Evolutionary conservation across 1,139 yeast genomes (phyloP).

Genomic region (Schizosaccharomyces versatilis): DNA sequence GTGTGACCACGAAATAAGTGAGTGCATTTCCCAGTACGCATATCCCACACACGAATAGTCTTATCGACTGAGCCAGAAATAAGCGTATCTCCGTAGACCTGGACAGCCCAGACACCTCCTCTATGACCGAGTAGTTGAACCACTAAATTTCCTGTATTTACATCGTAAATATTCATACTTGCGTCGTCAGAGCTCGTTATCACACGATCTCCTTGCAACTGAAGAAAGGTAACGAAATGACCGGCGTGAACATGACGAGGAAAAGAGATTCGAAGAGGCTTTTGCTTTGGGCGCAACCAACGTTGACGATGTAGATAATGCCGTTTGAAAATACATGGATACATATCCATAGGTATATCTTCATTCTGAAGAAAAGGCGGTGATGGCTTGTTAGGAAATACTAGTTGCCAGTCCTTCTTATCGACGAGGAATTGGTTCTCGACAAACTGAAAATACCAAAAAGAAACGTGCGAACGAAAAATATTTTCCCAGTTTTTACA

Average conservation of each 20-base stretch:
- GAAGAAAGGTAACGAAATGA: constrained; percentile 80
- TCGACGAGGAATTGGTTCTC: neutral
- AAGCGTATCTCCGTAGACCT: constrained; percentile 49
- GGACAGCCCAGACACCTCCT: constrained; percentile 97
- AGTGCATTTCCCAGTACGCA: constrained; percentile 23
- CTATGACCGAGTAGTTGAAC: constrained; percentile 53
- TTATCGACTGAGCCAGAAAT: constrained; percentile 85
- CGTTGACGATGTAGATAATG: constrained; percentile 42
- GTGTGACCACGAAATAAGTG: constrained; percentile 8
- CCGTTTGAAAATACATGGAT: constrained; percentile 18
- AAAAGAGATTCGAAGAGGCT: constrained; percentile 48
- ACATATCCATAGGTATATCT: neutral
- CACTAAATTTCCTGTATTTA: constrained; percentile 39
- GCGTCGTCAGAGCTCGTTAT: constrained; percentile 86
- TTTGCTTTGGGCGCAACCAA: constrained; percentile 62
- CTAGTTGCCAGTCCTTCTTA: neutral
- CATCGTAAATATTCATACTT: constrained; percentile 58
- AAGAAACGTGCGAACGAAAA: neutral
- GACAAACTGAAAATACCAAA: neutral
- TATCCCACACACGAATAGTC: constrained; percentile 78
- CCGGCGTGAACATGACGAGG: constrained; percentile 40
- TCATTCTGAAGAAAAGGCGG: neutral
- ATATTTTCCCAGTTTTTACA: neutral
- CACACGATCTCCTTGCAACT: constrained; percentile 74
- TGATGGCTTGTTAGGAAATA: neutral